Conservation (phyloP, 352 stramenopile genomes). For the Pythium brassicae region DNA sequence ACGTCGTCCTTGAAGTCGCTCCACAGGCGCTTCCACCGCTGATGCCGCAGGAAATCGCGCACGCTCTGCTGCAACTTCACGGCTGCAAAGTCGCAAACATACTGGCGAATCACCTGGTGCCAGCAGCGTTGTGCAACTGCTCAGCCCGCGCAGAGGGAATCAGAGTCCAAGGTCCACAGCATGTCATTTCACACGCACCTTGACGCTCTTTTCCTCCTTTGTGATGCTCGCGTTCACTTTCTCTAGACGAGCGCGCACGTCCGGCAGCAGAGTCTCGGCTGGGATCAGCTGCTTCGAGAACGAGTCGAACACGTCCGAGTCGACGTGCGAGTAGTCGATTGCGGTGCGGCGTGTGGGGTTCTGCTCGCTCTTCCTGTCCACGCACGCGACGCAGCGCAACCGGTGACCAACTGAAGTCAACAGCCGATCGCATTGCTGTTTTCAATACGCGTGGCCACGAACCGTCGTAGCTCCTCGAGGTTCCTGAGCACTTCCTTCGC, state of each 20-base stretch:
- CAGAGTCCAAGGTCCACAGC: neutral
- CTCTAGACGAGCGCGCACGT: constrained; percentile 33
- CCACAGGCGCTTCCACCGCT: constrained; percentile 39
- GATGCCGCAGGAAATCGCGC: constrained; percentile 29
- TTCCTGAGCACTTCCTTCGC: constrained; percentile 37
- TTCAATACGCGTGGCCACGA: neutral
- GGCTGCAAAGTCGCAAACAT: constrained; percentile 36
- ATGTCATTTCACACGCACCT: constrained; percentile 19
- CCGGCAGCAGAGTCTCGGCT: constrained; percentile 37
- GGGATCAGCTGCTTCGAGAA: constrained; percentile 64
- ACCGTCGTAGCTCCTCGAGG: constrained; percentile 41
- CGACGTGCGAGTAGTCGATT: constrained; percentile 31
- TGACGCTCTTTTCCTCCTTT: constrained; percentile 37
- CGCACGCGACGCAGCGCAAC: neutral
- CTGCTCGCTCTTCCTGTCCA: constrained; percentile 2
- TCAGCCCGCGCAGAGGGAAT: neutral
- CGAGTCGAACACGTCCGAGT: constrained; percentile 64
- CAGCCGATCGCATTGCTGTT: neutral
- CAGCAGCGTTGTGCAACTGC: neutral
- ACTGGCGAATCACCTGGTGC: constrained; percentile 32
- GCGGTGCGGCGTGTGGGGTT: constrained; percentile 5
- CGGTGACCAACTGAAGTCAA: too few relatives aligned
- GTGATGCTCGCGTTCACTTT: constrained; percentile 34
- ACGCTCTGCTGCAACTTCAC: constrained; percentile 35
- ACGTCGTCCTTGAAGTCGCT: constrained; percentile 32